phyloP scores from a whole-genome alignment of 106 monocot species.

The Posidonia australis region DNA sequence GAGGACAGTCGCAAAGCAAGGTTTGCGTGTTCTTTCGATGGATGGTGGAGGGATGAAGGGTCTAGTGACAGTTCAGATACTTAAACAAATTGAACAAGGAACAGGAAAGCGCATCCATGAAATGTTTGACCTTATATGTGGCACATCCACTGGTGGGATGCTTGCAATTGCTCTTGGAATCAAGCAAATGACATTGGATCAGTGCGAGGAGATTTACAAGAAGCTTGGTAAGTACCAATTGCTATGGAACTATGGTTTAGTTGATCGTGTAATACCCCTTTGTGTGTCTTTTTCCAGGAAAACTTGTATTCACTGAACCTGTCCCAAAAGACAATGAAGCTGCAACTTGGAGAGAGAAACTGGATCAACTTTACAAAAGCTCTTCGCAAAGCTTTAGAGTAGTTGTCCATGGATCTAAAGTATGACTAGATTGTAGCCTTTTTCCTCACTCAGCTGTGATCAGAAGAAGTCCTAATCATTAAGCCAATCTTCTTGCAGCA shows the following conservation, averaged over 20 bases:
- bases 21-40: conserved; percentile 88
- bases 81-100: conserved; percentile 90
- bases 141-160: conserved; percentile 99
- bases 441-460: background rate
- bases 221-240: conserved; percentile 47
- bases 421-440: conserved; percentile 14
- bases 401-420: conserved; percentile 98
- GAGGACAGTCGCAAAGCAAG: conserved; percentile 58
- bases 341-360: conserved; percentile 88
- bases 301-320: conserved; percentile 93
- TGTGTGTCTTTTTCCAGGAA: conserved; percentile 40
- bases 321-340: conserved; percentile 89
- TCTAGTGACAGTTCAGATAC: conserved; percentile 86
- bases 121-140: conserved; percentile 95
- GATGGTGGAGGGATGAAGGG: conserved; percentile 99
- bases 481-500: conserved; percentile 59
- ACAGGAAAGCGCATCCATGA: conserved; percentile 93
- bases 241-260: background rate
- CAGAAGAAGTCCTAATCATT: conserved; percentile 6
- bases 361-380: conserved; percentile 96
- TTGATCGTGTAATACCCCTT: background rate
- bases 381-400: conserved; percentile 98
- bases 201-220: conserved; percentile 98
- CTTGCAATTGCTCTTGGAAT: conserved; percentile 93
- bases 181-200: conserved; percentile 81